These are phyloP conservation scores for Dissophora ornata DNA, from an alignment of 192 early-diverging fungal species.

Conservation along the genomic window DNA sequence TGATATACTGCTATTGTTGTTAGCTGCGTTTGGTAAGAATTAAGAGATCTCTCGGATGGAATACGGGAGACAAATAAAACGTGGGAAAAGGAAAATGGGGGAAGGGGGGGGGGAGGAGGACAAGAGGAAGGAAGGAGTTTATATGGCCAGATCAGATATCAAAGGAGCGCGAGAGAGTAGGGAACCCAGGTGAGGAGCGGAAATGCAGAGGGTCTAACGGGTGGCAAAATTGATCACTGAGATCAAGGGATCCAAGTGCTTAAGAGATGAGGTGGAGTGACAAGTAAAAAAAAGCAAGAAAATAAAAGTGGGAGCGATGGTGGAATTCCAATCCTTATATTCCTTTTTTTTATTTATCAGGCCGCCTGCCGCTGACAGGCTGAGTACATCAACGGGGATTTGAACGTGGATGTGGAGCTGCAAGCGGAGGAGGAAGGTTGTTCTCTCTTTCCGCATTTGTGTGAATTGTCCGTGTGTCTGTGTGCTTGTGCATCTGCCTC, in stretches of 20 bases:
- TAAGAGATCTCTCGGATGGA: not conserved
- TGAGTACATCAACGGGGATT: constrained; percentile 1
- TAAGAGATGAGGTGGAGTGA: not conserved
- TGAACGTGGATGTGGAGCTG: not conserved
- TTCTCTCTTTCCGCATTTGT: constrained; percentile 30
- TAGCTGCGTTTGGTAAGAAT: constrained; percentile 1
- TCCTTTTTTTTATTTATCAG: constrained; percentile 16
- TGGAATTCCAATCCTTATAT: constrained; percentile 53
- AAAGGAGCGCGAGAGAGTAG: not conserved
- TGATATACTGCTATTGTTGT: not conserved
- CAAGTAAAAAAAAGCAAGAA: not conserved
- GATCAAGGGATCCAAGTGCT: constrained; percentile 6
- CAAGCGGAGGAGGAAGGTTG: constrained; percentile 7
- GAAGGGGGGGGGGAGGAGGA: not conserved
- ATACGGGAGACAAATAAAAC: not conserved
- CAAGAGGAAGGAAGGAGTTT: not conserved
- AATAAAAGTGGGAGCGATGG: constrained; percentile 17
- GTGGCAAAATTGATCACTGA: constrained; percentile 1
- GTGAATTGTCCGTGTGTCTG: constrained; percentile 17
- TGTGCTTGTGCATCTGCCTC: not conserved
- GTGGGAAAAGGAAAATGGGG: not conserved
- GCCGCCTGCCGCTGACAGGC: not conserved
- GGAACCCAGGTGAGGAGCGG: not conserved
- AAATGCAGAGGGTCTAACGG: not conserved
- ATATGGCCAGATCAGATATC: not conserved